Evolutionary conservation across 495 filamentous ascomycete species (phyloP).

Genomic region (Recurvomyces mirabilis): DNA sequence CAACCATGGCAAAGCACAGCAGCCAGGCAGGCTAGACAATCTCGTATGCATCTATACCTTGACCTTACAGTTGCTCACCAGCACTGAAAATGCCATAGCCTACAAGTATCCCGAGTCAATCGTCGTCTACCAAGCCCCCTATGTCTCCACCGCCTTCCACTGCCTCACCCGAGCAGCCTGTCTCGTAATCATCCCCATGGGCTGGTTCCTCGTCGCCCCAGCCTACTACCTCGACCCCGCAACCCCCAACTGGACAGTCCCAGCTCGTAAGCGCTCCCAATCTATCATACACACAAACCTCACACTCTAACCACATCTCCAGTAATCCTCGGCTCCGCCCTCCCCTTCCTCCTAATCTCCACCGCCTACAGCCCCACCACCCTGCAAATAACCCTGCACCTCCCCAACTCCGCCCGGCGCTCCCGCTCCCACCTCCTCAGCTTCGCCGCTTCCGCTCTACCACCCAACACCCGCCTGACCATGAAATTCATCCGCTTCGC

Average conservation of each 20-base stretch:
- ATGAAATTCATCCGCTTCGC: conserved; percentile 61
- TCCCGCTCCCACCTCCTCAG: conserved; percentile 55
- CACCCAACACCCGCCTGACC: conserved; percentile 51
- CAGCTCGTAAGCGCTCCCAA: no score
- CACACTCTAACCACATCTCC: no score
- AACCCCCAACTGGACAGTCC: conserved; percentile 36
- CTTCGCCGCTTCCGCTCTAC: conserved; percentile 51
- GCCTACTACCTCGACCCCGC: conserved; percentile 41
- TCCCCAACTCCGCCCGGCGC: conserved; percentile 35
- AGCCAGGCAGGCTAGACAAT: background rate
- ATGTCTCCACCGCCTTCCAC: conserved; percentile 51
- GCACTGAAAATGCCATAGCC: background rate
- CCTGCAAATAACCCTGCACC: conserved; percentile 17
- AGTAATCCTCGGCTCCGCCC: conserved; percentile 53
- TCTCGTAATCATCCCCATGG: conserved; percentile 56
- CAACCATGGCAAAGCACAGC: background rate
- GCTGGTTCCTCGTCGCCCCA: conserved; percentile 49
- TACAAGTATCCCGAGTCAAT: conserved; percentile 44
- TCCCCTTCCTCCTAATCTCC: conserved; percentile 57
- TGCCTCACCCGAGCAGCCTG: conserved; percentile 58
- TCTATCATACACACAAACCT: no score
- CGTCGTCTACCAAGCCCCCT: conserved; percentile 64
- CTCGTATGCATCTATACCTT: background rate
- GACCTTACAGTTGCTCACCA: background rate
- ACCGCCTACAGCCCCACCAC: conserved; percentile 39